Evolutionary conservation across 805 yeast species (phyloP), one percentile per base, ranked within the genome.

Genomic region (Cyberlindnera maritima): DNA sequence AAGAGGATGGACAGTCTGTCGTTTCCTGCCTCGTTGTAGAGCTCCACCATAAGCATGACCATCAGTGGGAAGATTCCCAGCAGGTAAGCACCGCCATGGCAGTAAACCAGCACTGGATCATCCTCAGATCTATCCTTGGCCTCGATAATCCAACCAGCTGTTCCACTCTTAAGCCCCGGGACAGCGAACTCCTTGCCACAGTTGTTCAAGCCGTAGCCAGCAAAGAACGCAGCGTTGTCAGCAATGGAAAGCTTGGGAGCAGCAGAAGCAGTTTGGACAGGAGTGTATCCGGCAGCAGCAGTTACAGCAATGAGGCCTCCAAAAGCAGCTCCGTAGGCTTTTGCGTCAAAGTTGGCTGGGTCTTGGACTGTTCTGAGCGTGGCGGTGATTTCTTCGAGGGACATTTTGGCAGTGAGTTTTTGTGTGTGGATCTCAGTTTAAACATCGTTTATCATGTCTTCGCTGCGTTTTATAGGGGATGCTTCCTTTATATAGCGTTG

Each of bases 131-230:
- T 51, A 8, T 66, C 53, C 15, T 54, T 48, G 13, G 60, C 62
- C 65, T 68, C 68, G 6, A 20, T 44, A 12, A 54, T 19, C 55
- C 55, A 55, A 4, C 25, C 15, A 20, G 35, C 49, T 19, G 39
- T 43, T 26, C 34, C 33, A 1, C n/a, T 18, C 3, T 43, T 47
- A 3, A 46, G 17, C 2, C 49, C 51, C 2, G 32, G 29, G 19
- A 49, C 56, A 1, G 15, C 11, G 35, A 44, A 44, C 13, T 14
- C 17, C 26, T 35, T 19, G 5, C 47, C 47, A 15, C 39, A 34
- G 35, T 28, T 23, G 39, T 26, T 32, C 32, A 44, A 13, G n/a
- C 6, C 10, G 19, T 34, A 34, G 11, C 37, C 37, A 3, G 37
- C 13, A 19, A 34, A 34, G 37, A 34, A 34, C 14, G 9, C 11